phyloP scores from a whole-genome alignment of 2,329 filamentous ascomycete genomes.

The Fusarium sp. region DNA sequence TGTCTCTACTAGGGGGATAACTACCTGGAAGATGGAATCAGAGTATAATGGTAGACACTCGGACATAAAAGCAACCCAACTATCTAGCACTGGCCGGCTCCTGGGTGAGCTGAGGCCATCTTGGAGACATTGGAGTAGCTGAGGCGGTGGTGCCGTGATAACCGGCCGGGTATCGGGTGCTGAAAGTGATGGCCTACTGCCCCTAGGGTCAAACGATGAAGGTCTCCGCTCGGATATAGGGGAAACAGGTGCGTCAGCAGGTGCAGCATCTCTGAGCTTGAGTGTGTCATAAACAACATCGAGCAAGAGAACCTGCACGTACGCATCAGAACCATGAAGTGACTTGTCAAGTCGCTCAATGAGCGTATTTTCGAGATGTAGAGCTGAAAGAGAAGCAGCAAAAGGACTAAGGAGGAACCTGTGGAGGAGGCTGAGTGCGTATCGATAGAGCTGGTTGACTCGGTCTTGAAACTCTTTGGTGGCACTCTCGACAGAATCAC shows the following conservation, averaged over 20 bases:
- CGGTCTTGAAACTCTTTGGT: constrained; percentile 56
- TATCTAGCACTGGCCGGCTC: constrained; percentile 85
- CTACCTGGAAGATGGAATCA: constrained; percentile 87
- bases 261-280: constrained; percentile 70
- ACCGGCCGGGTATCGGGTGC: constrained; percentile 48
- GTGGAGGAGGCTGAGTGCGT: constrained; percentile 78
- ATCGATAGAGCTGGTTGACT: constrained; percentile 78
- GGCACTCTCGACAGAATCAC: constrained; percentile 39
- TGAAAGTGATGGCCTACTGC: constrained; percentile 58
- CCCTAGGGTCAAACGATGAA: constrained; percentile 59
- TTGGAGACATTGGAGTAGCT: constrained; percentile 87
- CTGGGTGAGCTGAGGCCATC: constrained; percentile 82
- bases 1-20: constrained; percentile 92
- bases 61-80: constrained; percentile 89
- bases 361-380: constrained; percentile 79
- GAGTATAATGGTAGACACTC: constrained; percentile 89
- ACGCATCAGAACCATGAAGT: constrained; percentile 74
- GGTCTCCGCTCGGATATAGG: constrained; percentile 65
- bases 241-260: constrained; percentile 60
- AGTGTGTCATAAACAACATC: constrained; percentile 83
- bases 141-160: constrained; percentile 69
- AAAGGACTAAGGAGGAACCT: constrained; percentile 78
- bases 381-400: constrained; percentile 69
- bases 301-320: constrained; percentile 83
- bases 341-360: constrained; percentile 77